Evolutionary conservation across 2,329 filamentous ascomycete genomes (phyloP).

Genomic region (Fusarium fujikuroi): DNA sequence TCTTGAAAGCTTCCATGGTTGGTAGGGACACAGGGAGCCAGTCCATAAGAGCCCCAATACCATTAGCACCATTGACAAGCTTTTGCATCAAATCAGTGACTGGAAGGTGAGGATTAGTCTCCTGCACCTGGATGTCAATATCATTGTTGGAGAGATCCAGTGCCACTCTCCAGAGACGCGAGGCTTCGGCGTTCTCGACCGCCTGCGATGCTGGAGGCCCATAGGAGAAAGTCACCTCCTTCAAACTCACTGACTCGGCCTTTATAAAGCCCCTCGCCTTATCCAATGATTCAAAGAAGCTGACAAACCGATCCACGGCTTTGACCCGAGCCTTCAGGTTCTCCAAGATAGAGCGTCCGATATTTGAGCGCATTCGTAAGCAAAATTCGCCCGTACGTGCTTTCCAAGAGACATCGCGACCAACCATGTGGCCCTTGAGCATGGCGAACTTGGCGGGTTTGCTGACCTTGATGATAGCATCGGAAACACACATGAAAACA

Average conservation of each 20-base stretch:
- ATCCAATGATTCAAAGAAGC: slow-evolving; percentile 74
- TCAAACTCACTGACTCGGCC: slow-evolving; percentile 69
- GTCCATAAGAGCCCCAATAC: slow-evolving; percentile 63
- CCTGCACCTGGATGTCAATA: slow-evolving; percentile 69
- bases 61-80: slow-evolving; percentile 65
- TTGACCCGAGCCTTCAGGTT: slow-evolving; percentile 69
- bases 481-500: slow-evolving; percentile 55
- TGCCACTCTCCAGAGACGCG: slow-evolving; percentile 61
- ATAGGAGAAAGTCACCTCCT: slow-evolving; percentile 77
- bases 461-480: slow-evolving; percentile 65
- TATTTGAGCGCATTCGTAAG: slow-evolving; percentile 66
- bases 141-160: slow-evolving; percentile 66
- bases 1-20: slow-evolving; percentile 69
- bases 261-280: slow-evolving; percentile 64
- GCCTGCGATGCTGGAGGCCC: slow-evolving; percentile 45
- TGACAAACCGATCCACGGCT: slow-evolving; percentile 76
- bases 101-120: slow-evolving; percentile 74
- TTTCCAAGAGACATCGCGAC: slow-evolving; percentile 70
- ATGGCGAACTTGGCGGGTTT: slow-evolving; percentile 65
- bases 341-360: slow-evolving; percentile 68
- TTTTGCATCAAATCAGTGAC: slow-evolving; percentile 68
- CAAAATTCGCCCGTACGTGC: slow-evolving; percentile 69
- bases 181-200: not conserved
- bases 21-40: slow-evolving; percentile 71
- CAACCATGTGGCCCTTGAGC: slow-evolving; percentile 65